These are phyloP conservation scores for Aspergillus latus DNA, from an alignment of 2,329 filamentous ascomycete species.

Conservation along the genomic window DNA sequence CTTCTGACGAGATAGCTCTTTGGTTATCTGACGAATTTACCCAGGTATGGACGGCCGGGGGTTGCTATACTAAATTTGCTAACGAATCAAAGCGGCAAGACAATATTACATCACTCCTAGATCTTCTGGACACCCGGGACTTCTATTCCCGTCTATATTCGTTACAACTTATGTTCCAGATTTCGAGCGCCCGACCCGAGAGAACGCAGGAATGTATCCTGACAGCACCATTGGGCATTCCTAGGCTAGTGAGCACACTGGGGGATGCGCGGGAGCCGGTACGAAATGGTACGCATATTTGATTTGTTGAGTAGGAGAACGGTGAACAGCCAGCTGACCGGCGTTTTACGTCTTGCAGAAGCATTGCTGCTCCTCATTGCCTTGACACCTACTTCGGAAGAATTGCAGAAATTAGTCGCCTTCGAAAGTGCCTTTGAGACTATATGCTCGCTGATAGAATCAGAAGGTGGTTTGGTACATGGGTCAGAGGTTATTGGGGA, in stretches of 20 bases:
- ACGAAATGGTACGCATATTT: constrained; percentile 62
- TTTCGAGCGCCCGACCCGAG: constrained; percentile 80
- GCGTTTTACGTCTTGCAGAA: constrained; percentile 49
- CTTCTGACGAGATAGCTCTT: constrained; percentile 90
- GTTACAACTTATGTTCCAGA: constrained; percentile 82
- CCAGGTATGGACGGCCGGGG: constrained; percentile 56
- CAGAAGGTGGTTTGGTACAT: constrained; percentile 76
- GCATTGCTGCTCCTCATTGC: constrained; percentile 83
- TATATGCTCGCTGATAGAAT: constrained; percentile 76
- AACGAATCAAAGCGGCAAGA: constrained; percentile 72
- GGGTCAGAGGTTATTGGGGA: constrained; percentile 90
- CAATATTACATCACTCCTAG: constrained; percentile 86
- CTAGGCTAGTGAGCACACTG: constrained; percentile 77
- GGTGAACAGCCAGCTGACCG: constrained; percentile 16
- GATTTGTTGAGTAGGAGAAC: neutral
- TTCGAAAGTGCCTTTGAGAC: constrained; percentile 93
- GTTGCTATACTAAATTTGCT: constrained; percentile 36
- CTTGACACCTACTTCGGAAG: constrained; percentile 79
- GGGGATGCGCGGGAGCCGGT: constrained; percentile 85
- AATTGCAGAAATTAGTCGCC: constrained; percentile 91
- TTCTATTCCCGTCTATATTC: constrained; percentile 92
- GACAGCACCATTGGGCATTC: constrained; percentile 82
- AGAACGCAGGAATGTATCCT: constrained; percentile 93
- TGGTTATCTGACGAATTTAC: constrained; percentile 99
- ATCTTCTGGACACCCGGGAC: constrained; percentile 81